These are phyloP conservation scores for Trichoderma reesei DNA, from an alignment of 495 filamentous ascomycete species.

Conservation along the genomic window DNA sequence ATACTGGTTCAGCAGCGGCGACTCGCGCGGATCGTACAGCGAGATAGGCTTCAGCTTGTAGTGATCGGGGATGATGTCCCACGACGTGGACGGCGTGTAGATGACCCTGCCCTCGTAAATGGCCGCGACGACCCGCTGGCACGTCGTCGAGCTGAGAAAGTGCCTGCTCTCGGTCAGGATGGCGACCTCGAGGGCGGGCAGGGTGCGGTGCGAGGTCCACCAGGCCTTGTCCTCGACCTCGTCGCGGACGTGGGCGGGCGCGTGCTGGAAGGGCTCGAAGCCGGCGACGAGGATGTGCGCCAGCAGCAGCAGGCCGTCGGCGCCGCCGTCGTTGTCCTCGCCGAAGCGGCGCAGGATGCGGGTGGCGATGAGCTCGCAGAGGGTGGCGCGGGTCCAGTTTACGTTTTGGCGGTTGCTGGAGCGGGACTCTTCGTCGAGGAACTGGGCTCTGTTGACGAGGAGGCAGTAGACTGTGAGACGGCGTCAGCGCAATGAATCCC, in stretches of 20 bases:
- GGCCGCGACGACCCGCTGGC: conserved; percentile 59
- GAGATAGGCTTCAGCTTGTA: conserved; percentile 66
- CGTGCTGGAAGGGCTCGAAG: conserved; percentile 64
- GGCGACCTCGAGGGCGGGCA: conserved; percentile 60
- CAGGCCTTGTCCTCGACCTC: conserved; percentile 36
- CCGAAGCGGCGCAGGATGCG: conserved; percentile 57
- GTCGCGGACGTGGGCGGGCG: conserved; percentile 45
- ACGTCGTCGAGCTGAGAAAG: conserved; percentile 58
- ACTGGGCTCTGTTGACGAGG: conserved; percentile 60
- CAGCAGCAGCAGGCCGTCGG: conserved; percentile 53
- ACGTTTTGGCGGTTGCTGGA: conserved; percentile 62
- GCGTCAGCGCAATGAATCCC: neutral
- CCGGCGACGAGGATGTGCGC: conserved; percentile 62
- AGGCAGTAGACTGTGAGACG: conserved; percentile 46
- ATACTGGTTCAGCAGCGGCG: conserved; percentile 63
- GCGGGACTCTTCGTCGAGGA: conserved; percentile 54
- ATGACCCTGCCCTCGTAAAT: conserved; percentile 58
- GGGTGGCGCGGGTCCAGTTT: conserved; percentile 51
- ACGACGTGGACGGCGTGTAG: conserved; percentile 59
- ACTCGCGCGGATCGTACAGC: conserved; percentile 55
- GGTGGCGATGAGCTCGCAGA: conserved; percentile 60
- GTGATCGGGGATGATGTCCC: conserved; percentile 62
- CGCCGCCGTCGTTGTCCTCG: conserved; percentile 52
- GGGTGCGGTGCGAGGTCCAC: conserved; percentile 46
- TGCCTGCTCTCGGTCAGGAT: conserved; percentile 58